Evolutionary conservation across 2,329 filamentous ascomycete species (phyloP), one percentile per base, ranked within the genome.

Genomic region (Cladosporium velox): DNA sequence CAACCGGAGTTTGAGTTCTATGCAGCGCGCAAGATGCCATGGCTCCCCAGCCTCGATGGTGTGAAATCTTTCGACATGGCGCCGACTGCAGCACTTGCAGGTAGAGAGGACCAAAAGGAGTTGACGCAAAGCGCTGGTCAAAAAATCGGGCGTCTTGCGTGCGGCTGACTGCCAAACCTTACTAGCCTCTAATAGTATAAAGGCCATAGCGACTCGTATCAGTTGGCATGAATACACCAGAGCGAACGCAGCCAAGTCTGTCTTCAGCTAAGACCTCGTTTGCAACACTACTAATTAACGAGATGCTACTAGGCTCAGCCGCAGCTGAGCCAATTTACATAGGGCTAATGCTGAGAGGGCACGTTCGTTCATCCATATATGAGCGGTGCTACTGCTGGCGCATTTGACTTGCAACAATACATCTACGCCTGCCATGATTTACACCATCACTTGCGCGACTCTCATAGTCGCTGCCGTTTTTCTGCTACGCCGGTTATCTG

Each of bases 1-100:
- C 35, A 54, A 38, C 69, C 69, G 10, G 67, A 65, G 2, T 71
- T 66, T 35, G 69, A 71, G 38, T 47, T 69, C 7, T 65, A 44
- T 11, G n/a, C 24, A n/a, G 57, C 35, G 3, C 57, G 57, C 6
- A 59, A 59, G 38, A 59, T 59, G 57, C 3, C 41, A 3, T 59
- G 57, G 57, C 38, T 59, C 4, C 57, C 57, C 2, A 47, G 8
- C 8, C 35, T 41, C 18, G 57, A 47, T 21, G 24, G 57, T 3
- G 57, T 59, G 21, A 24, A 4, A 24, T 30, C 26, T 1, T 59
- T n/a, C 26, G 57, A 47, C 10, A 14, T 47, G 24, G 34, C 28
- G 35, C 57, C 57, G 24, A 59, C 57, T 8, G 57, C 35, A 47
- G 12, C 34, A n/a, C 38, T 59, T 32, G 57, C 24, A 32, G 57